These are phyloP conservation scores for Ceratocystiopsis sp. DNA, from an alignment of 2,329 filamentous ascomycete species.

Conservation along the genomic window DNA sequence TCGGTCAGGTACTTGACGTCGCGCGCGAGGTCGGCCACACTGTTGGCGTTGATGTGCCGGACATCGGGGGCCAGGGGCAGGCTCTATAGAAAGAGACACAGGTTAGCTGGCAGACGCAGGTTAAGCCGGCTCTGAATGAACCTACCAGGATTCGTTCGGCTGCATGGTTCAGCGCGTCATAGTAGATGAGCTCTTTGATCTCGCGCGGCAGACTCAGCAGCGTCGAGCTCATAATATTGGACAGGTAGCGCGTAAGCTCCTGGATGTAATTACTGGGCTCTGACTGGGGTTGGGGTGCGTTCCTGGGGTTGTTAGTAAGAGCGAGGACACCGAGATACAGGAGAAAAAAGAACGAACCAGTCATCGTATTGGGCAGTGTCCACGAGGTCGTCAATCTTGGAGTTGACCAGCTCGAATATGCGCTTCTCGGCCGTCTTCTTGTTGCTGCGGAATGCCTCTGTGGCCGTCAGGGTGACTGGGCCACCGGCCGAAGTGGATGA, in stretches of 20 bases:
- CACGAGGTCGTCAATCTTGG: slow-evolving; percentile 93
- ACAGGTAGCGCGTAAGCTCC: slow-evolving; percentile 79
- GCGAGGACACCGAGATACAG: no score
- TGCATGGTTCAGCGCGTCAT: slow-evolving; percentile 84
- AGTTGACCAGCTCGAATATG: slow-evolving; percentile 96
- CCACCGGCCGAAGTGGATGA: slow-evolving; percentile 69
- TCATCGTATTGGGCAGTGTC: slow-evolving; percentile 87
- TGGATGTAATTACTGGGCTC: slow-evolving; percentile 91
- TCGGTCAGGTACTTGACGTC: slow-evolving; percentile 72
- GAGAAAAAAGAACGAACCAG: slow-evolving; percentile 38
- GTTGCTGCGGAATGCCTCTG: slow-evolving; percentile 69
- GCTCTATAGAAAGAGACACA: slow-evolving; percentile 25
- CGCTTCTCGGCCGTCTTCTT: slow-evolving; percentile 95
- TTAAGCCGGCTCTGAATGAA: no score
- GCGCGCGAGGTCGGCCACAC: slow-evolving; percentile 60
- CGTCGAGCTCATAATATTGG: slow-evolving; percentile 92
- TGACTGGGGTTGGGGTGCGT: slow-evolving; percentile 36
- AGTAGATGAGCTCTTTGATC: slow-evolving; percentile 96
- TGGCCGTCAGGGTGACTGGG: slow-evolving; percentile 64
- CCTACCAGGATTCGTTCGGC: slow-evolving; percentile 63
- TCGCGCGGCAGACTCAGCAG: slow-evolving; percentile 82
- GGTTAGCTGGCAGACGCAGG: no score
- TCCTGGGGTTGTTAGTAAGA: slow-evolving; percentile 18
- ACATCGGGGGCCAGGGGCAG: slow-evolving; percentile 66
- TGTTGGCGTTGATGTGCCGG: slow-evolving; percentile 72